A percentile compares a stretch with the other conserved stretches of the same genome.
These are phyloP conservation scores for Linnemannia schmuckeri DNA, from an alignment of 192 early-diverging fungal species.

Conservation along the genomic window DNA sequence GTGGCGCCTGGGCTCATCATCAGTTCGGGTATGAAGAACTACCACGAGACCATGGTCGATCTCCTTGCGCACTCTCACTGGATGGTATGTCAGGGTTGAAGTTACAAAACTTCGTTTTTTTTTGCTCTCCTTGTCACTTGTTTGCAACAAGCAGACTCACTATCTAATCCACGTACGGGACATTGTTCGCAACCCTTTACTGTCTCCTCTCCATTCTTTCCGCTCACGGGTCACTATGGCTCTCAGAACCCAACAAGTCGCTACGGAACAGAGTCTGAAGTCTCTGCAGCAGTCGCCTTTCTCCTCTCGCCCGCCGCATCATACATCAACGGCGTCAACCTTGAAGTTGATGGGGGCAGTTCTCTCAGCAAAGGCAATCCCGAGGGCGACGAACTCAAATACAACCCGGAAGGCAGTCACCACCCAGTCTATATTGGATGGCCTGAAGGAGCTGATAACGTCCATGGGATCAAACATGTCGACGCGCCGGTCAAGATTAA, in stretches of 20 bases:
- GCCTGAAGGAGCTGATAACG: slow-evolving; percentile 11
- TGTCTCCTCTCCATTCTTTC: not conserved
- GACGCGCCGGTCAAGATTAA: slow-evolving; percentile 10
- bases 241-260: slow-evolving; percentile 29
- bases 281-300: slow-evolving; percentile 17
- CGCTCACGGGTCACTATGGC: too few species aligned
- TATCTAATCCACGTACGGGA: not conserved
- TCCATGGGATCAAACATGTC: slow-evolving; percentile 20
- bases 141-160: too few species aligned
- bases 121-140: not conserved
- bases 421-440: slow-evolving; percentile 23
- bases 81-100: slow-evolving; percentile 13
- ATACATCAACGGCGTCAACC: slow-evolving; percentile 28
- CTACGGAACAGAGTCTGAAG: slow-evolving; percentile 27
- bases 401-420: slow-evolving; percentile 20
- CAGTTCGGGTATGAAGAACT: slow-evolving; percentile 42
- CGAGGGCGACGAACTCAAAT: slow-evolving; percentile 5
- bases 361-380: slow-evolving; percentile 19
- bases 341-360: slow-evolving; percentile 28
- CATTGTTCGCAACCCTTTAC: not conserved
- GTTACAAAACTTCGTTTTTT: not conserved
- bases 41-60: slow-evolving; percentile 15
- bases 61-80: not conserved
- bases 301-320: slow-evolving; percentile 26
- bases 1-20: slow-evolving; percentile 29